Evolutionary conservation across 2,329 filamentous ascomycete genomes (phyloP).

Genomic region (Graphiopsis chlorocephala): DNA sequence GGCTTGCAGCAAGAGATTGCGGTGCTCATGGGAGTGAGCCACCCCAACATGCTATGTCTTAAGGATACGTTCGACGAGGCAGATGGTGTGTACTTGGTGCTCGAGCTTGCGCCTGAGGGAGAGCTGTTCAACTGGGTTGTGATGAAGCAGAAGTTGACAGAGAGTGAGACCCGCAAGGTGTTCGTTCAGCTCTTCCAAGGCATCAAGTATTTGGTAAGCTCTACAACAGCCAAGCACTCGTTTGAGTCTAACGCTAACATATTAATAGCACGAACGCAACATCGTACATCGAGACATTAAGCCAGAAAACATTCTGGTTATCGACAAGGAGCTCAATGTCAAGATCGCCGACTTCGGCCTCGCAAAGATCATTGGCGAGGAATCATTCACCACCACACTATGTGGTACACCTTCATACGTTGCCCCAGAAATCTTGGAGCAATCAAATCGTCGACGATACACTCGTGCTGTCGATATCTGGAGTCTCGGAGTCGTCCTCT

Average conservation of each 20-base stretch:
- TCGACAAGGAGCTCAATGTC: slow-evolving; percentile 78
- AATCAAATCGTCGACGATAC: slow-evolving; percentile 78
- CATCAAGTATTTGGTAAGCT: slow-evolving; percentile 84
- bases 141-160: slow-evolving; percentile 81
- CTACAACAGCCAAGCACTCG: neutral
- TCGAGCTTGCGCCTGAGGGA: slow-evolving; percentile 87
- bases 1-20: slow-evolving; percentile 93
- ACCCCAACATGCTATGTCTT: slow-evolving; percentile 86
- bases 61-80: slow-evolving; percentile 94
- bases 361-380: slow-evolving; percentile 97
- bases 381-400: slow-evolving; percentile 94
- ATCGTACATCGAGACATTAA: slow-evolving; percentile 98
- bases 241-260: neutral
- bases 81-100: slow-evolving; percentile 84
- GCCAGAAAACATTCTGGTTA: slow-evolving; percentile 89
- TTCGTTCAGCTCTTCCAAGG: slow-evolving; percentile 91
- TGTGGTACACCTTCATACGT: slow-evolving; percentile 90
- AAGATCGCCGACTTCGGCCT: slow-evolving; percentile 96
- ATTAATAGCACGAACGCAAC: slow-evolving; percentile 79
- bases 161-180: slow-evolving; percentile 78
- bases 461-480: slow-evolving; percentile 94
- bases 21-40: slow-evolving; percentile 93
- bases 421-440: slow-evolving; percentile 88
- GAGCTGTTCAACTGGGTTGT: slow-evolving; percentile 96
- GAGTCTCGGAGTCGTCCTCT: slow-evolving; percentile 96